Evolutionary conservation across 2,329 filamentous ascomycete species (phyloP).

Genomic region (Byssothecium circinans): DNA sequence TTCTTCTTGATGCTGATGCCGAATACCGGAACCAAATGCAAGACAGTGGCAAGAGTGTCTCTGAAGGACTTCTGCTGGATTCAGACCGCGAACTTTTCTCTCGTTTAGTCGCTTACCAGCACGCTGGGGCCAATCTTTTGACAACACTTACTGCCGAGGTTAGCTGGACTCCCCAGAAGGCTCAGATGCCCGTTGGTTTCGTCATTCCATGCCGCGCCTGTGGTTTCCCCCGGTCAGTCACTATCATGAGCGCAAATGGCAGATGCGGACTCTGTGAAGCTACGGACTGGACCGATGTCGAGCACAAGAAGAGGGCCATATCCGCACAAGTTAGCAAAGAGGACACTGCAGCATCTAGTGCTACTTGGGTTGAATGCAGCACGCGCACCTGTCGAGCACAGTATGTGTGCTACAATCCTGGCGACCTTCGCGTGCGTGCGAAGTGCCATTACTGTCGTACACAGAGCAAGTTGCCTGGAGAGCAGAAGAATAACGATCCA

Average conservation of each 20-base stretch:
- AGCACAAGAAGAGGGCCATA: slow-evolving; percentile 24
- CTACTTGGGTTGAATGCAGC: slow-evolving; percentile 54
- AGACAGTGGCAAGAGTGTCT: background rate
- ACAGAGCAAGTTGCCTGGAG: slow-evolving; percentile 3
- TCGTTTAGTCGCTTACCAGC: slow-evolving; percentile 50
- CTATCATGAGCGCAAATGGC: slow-evolving; percentile 47
- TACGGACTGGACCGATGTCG: slow-evolving; percentile 13
- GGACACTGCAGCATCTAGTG: slow-evolving; percentile 36
- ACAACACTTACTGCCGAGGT: slow-evolving; percentile 49
- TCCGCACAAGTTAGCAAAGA: slow-evolving; percentile 32
- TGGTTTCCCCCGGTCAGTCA: slow-evolving; percentile 53
- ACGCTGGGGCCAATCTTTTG: slow-evolving; percentile 51
- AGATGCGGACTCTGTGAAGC: slow-evolving; percentile 49
- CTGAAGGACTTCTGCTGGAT: slow-evolving; percentile 37
- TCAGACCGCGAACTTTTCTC: slow-evolving; percentile 49
- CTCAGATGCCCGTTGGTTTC: slow-evolving; percentile 47
- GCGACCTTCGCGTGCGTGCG: slow-evolving; percentile 47
- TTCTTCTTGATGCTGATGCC: slow-evolving; percentile 53
- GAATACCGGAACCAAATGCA: slow-evolving; percentile 17
- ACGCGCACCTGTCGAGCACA: slow-evolving; percentile 50
- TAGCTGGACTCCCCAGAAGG: slow-evolving; percentile 53
- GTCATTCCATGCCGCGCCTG: slow-evolving; percentile 47
- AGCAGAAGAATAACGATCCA: slow-evolving; percentile 6
- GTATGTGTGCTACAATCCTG: slow-evolving; percentile 54
- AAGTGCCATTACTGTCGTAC: slow-evolving; percentile 55